Evolutionary conservation across 768 basidiomycete genomes (phyloP), one percentile per base, ranked within the genome.

Genomic region (Lactifluus pinguis): DNA sequence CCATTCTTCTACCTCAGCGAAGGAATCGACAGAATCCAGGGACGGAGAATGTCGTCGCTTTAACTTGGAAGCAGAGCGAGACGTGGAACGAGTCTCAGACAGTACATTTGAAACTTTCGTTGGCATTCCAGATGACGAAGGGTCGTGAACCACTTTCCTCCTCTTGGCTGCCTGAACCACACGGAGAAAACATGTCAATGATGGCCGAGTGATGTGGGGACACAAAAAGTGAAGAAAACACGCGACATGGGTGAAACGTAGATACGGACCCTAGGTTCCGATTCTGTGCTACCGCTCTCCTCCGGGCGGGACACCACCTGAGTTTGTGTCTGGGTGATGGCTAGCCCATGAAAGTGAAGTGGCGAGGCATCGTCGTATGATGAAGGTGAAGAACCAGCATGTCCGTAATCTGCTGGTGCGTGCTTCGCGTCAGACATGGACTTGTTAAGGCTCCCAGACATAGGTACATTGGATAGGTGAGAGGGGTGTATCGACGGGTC

Each of bases 291-390:
- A 7, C 25, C 30, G 25, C 19, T 53, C 56, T 25, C 39, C 49
- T 58, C 51, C 10, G 32, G 11, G 17, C 32, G 21, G 6, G 73
- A 69, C 36, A 75, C 74, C 5, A 68, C 63, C 61, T 80, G 79
- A 0, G 77, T 77, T 64, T 85, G 80, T 0, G 81, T 79, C 66
- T 84, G 81, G 1, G 81, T 82, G 9, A 71, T 64, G 3, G 77
- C 81, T 19, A 86, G 74, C 3, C 82, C 85, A 65, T 83, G 79
- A 61, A 83, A 77, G 67, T 81, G 78, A 70, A 85, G 84, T 57
- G 74, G 76, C 32, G 80, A 78, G 42, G 74, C 39, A 5, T 68
- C 41, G 72, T 69, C 64, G 68, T 70, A 61, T 17, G 59, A 65
- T 32, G 65, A 58, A 15, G 67, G 21, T 65, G 49, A 69, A 57